Conservation (phyloP, 2,329 filamentous ascomycete genomes). For the Pestalotiopsis sp. region DNA sequence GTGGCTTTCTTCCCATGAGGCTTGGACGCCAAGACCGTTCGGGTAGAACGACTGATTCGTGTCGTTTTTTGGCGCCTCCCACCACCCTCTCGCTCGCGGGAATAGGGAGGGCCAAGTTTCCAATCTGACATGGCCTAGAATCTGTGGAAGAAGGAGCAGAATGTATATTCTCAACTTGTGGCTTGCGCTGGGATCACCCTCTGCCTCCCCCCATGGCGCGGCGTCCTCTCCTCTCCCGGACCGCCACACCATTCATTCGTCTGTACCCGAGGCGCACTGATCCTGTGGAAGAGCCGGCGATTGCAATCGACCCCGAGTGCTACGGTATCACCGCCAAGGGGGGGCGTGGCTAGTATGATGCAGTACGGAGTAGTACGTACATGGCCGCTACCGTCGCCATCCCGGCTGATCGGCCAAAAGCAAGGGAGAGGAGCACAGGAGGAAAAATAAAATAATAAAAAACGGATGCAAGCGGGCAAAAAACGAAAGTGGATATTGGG, state of each 20-base stretch:
- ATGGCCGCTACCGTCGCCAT: background rate
- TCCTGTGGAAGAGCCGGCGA: background rate
- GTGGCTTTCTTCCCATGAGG: background rate
- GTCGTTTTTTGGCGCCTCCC: conserved; percentile 1
- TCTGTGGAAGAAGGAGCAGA: background rate
- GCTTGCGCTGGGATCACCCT: background rate
- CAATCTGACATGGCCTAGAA: conserved; percentile 15
- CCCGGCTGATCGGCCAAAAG: background rate
- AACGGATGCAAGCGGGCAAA: conserved; percentile 8
- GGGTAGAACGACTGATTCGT: conserved; percentile 16
- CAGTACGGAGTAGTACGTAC: background rate
- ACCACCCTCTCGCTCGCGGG: background rate
- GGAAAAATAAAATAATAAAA: background rate
- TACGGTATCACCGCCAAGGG: background rate
- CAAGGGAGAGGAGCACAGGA: background rate
- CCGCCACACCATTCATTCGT: background rate
- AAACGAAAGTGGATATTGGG: background rate
- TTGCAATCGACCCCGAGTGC: background rate
- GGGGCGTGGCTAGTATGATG: background rate
- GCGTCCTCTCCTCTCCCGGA: background rate
- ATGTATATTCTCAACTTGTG: background rate
- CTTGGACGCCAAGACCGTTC: background rate
- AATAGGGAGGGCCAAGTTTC: conserved; percentile 9
- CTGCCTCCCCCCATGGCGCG: background rate
- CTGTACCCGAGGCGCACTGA: background rate